Base-by-base conservation (phyloP, 768 basidiomycete genomes). In the Trametopsis cervina region DNA sequence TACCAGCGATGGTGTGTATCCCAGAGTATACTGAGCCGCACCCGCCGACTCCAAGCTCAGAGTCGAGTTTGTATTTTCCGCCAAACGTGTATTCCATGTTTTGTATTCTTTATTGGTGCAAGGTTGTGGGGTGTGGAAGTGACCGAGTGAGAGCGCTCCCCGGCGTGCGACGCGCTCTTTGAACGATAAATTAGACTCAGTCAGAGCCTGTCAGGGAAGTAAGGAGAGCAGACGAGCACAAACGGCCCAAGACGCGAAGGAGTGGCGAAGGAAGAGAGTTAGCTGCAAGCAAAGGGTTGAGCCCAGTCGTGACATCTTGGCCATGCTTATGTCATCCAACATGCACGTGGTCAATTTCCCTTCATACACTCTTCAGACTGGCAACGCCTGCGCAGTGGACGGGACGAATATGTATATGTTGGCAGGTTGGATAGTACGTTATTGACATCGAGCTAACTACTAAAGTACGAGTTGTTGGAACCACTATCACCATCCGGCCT, bases 11-110 rank as follows among this genome's bases (percentile, higher is more conserved):
- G 42, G 83, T 85, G 65, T 89, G 86, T 6, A 86, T 82, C 27
- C 86, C 86, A 42, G 84, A 69, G 61, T 82, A 88, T 18, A 89
- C 86, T 33, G 85, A 81, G 47, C 86, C 85, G 65, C 86, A 89
- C 22, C 86, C 86, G 20, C 86, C 86, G 54, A 80, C 84, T 13
- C 83, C 86, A 56, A 89, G 83, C 66, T 86, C 85, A 58, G 87
- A 82, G 60, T 85, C 85, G 29, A 88, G 70, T 50, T 79, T 75
- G 64, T 88, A 88, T 60, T 86, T 86, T 39, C 85, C 85, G 46
- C 81, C 86, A 56, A 88, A 83, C 17, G 71, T 76, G 46, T 55
- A 61, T 41, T 66, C 63, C 66, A 66, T 67, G 49, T 21, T 46
- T n/a, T n/a, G n/a, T n/a, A n/a, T n/a, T n/a, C n/a, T n/a, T n/a